Conservation (phyloP, 2,329 filamentous ascomycete genomes). For the Microdochium paspali region DNA sequence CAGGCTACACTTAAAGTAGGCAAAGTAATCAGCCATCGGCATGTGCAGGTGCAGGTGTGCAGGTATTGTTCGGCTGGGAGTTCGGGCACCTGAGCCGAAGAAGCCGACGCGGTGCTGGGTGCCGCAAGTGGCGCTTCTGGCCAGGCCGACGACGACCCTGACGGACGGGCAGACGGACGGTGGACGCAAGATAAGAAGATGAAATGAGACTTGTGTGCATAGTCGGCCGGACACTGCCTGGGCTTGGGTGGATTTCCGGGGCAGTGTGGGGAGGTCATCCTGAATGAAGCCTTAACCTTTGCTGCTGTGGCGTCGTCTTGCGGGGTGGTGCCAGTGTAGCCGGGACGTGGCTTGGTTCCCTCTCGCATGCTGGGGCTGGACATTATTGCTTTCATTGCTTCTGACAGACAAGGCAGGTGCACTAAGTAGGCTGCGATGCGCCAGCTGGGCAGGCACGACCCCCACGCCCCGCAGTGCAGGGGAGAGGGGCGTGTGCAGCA, state of each 20-base stretch:
- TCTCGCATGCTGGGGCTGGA: no score
- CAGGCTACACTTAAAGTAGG: background rate
- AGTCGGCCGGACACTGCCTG: background rate
- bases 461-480: background rate
- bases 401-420: no score
- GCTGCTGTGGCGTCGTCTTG: no score
- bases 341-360: no score
- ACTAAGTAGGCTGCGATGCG: no score
- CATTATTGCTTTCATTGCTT: no score
- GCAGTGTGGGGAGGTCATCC: background rate
- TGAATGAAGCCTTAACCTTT: no score
- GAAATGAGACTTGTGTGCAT: no score
- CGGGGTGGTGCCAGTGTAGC: no score
- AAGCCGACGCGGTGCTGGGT: background rate
- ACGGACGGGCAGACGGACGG: no score
- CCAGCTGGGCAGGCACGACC: background rate
- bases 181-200: no score
- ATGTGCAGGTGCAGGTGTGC: background rate
- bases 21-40: background rate
- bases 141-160: background rate
- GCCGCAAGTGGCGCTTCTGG: background rate
- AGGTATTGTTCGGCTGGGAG: background rate
- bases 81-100: background rate
- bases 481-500: background rate
- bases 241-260: background rate